These are phyloP conservation scores for Microdochium nivale DNA, from an alignment of 2,329 filamentous ascomycete species.

Conservation along the genomic window DNA sequence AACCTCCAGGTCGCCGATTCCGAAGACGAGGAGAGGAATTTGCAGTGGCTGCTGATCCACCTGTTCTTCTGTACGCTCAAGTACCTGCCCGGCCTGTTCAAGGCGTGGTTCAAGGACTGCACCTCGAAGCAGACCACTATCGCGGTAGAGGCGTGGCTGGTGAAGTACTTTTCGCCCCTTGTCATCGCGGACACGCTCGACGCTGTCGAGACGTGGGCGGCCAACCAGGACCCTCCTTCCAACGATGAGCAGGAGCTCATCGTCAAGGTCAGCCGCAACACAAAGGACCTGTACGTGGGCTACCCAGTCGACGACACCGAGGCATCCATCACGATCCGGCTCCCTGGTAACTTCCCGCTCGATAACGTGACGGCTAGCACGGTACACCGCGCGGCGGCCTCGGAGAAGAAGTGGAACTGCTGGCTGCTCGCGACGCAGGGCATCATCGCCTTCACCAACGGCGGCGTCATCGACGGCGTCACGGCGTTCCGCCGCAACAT, in stretches of 20 bases:
- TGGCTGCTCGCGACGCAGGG: conserved; percentile 87
- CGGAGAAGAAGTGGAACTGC: conserved; percentile 84
- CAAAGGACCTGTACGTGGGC: conserved; percentile 70
- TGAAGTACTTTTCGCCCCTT: conserved; percentile 69
- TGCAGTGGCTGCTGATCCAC: conserved; percentile 77
- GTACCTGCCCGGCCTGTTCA: conserved; percentile 69
- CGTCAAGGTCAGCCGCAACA: conserved; percentile 63
- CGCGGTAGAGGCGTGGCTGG: conserved; percentile 76
- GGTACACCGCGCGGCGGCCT: conserved; percentile 75
- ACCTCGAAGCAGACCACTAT: conserved; percentile 72
- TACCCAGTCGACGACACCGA: conserved; percentile 85
- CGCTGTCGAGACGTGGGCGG: conserved; percentile 60
- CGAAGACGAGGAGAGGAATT: conserved; percentile 60
- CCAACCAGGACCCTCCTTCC: conserved; percentile 36
- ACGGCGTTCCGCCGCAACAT: conserved; percentile 82
- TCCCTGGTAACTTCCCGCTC: conserved; percentile 78
- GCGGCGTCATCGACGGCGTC: conserved; percentile 79
- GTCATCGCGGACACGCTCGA: conserved; percentile 58
- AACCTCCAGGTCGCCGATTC: conserved; percentile 42
- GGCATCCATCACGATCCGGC: conserved; percentile 71
- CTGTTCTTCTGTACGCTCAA: conserved; percentile 77
- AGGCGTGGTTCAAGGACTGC: conserved; percentile 76
- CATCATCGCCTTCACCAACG: conserved; percentile 88
- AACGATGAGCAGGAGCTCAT: conserved; percentile 47
- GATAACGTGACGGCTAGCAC: conserved; percentile 68